Percentiles rank a stretch among this genome's conserved stretches.
These are phyloP conservation scores for Durio zibethinus DNA, from an alignment of 345 rosid genomes.

Conservation along the genomic window DNA sequence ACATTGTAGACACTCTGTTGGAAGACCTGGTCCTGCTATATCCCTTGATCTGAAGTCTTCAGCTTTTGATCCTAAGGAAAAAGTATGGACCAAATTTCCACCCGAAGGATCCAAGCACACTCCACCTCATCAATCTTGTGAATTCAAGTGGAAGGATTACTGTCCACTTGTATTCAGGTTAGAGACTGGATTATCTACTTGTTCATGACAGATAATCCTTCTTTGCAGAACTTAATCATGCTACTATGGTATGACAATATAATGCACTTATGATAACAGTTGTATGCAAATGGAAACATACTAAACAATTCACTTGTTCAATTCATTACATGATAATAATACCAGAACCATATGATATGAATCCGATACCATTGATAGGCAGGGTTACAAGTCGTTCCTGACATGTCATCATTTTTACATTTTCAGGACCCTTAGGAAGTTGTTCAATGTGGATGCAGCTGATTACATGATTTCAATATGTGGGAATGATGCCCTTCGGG, in stretches of 20 bases:
- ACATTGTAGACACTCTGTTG: constrained; percentile 76
- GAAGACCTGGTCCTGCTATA: constrained; percentile 85
- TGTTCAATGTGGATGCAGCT: constrained; percentile 88
- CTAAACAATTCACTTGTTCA: not conserved
- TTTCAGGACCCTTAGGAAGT: constrained; percentile 86
- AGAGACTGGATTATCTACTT: constrained; percentile 3
- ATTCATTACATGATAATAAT: not conserved
- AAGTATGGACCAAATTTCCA: constrained; percentile 96
- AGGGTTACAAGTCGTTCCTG: constrained; percentile 7
- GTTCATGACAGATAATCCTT: not conserved
- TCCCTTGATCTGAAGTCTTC: constrained; percentile 86
- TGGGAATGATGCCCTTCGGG: constrained; percentile 92
- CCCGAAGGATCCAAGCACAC: constrained; percentile 91
- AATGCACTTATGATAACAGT: not conserved
- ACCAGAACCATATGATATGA: not conserved
- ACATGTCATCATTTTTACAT: constrained; percentile 2
- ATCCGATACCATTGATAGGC: not conserved
- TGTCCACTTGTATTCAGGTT: constrained; percentile 98
- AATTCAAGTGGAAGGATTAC: constrained; percentile 96
- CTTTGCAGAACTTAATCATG: not conserved
- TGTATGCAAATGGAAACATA: not conserved
- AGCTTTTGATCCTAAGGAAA: constrained; percentile 88
- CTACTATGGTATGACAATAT: not conserved
- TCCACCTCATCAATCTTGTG: constrained; percentile 90
- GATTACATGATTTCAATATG: constrained; percentile 97